Percentiles rank a stretch among this genome's conserved stretches.
These are phyloP conservation scores for Citrus medica DNA, from an alignment of 345 rosid genomes.

Conservation along the genomic window DNA sequence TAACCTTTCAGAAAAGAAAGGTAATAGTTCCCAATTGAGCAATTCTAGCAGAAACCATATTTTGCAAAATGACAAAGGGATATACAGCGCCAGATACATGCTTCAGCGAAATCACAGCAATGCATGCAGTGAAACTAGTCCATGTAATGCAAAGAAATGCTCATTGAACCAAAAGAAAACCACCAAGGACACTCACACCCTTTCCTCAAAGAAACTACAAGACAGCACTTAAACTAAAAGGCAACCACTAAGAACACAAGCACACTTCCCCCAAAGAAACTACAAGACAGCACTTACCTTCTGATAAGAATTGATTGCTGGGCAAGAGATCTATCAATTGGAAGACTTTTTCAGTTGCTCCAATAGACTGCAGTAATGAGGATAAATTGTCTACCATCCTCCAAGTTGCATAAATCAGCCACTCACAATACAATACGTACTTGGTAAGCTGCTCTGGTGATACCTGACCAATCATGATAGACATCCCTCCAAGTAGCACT, in stretches of 20 bases:
- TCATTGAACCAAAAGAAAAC: not conserved
- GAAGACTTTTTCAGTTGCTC: constrained; percentile 49
- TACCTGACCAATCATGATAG: constrained; percentile 31
- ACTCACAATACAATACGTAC: constrained; percentile 47
- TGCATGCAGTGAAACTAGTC: not conserved
- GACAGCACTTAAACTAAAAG: constrained; percentile 8
- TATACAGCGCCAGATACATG: not conserved
- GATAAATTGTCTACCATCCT: constrained; percentile 45
- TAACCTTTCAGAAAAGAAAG: no score
- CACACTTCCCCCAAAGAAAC: not conserved
- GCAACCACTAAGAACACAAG: not conserved
- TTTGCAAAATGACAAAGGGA: constrained; percentile 1
- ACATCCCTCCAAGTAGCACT: constrained; percentile 44
- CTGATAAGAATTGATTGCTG: constrained; percentile 28
- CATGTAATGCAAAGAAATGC: not conserved
- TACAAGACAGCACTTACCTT: constrained; percentile 28
- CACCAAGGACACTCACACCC: not conserved
- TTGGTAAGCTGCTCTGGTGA: constrained; percentile 46
- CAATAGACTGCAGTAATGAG: constrained; percentile 37
- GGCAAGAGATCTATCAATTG: constrained; percentile 36
- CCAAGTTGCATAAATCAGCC: constrained; percentile 58
- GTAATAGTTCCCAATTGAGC: not conserved
- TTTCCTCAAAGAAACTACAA: not conserved
- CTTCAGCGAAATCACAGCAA: not conserved
- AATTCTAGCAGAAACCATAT: not conserved